Evolutionary conservation across 2,329 filamentous ascomycete species (phyloP).

Genomic region (Talaromyces piceae): DNA sequence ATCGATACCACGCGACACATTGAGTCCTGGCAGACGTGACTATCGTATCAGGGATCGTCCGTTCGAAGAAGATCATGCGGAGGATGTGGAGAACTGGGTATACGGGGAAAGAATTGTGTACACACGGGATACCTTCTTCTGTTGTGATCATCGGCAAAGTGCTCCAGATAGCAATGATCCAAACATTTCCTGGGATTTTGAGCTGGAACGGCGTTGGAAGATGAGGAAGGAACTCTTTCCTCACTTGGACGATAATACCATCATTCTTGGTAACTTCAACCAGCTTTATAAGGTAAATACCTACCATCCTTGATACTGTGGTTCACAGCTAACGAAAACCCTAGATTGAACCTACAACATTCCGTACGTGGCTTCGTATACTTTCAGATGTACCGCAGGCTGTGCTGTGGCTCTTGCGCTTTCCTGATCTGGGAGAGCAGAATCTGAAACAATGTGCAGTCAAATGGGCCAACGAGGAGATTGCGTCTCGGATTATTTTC

Average conservation of each 20-base stretch:
- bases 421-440: constrained; percentile 84
- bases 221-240: constrained; percentile 95
- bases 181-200: constrained; percentile 69
- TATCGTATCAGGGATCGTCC: constrained; percentile 62
- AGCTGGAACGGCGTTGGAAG: constrained; percentile 73
- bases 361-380: constrained; percentile 91
- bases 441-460: constrained; percentile 75
- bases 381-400: constrained; percentile 77
- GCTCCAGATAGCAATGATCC: constrained; percentile 63
- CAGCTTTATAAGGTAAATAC: constrained; percentile 83
- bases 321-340: neutral
- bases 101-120: constrained; percentile 97
- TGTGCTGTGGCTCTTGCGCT: constrained; percentile 90
- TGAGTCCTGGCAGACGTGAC: constrained; percentile 73
- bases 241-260: constrained; percentile 66
- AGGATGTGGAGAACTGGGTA: constrained; percentile 72
- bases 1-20: constrained; percentile 72
- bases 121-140: constrained; percentile 93
- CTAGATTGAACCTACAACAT: constrained; percentile 93
- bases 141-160: constrained; percentile 91
- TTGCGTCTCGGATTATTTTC: constrained; percentile 82
- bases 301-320: neutral
- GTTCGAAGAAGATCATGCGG: constrained; percentile 57
- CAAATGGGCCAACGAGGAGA: constrained; percentile 75
- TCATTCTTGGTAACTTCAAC: constrained; percentile 97